Evolutionary conservation across 2,329 filamentous ascomycete genomes (phyloP), one percentile per base, ranked within the genome.

Genomic region (Cladosporium sp.): DNA sequence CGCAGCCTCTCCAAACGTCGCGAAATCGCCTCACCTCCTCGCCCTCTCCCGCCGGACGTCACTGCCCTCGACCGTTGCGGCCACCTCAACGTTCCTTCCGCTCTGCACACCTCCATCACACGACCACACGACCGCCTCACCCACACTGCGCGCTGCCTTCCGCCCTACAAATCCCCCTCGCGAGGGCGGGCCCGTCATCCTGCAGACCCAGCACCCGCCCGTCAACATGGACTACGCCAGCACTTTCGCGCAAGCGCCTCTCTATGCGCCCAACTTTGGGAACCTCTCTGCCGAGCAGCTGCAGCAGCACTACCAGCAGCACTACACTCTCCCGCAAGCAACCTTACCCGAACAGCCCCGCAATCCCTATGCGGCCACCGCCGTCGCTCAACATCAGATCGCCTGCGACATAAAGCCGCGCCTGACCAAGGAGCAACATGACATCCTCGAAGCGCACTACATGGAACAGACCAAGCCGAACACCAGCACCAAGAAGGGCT

Each of bases 401-500:
- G 54, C 59, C 52, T 63, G 66, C 61, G 74, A 77, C 63, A 73
- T 75, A 61, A 77, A 77, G 66, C 74, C 74, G 38, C 72, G 74
- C 55, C 69, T 77, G 42, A 77, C 75, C 56, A 77, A 77, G 63
- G 74, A 77, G 62, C 75, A 78, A 63, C 75, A 77, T 59, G 75
- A 77, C 61, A 72, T 77, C 49, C 70, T 78, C 57, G 75, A 78
- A 63, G 63, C 66, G 35, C 72, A 78, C 55, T 78, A 75, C 59
- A 68, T 70, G 60, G 65, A 69, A 55, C 73, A 77, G 63, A 66
- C 68, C 57, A 78, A 78, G 66, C 75, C 75, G 31, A 75, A 69
- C 58, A 78, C 75, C 35, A 70, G 65, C 61, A 72, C 70, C 38
- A 78, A 78, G 65, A 77, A 76, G 65, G 68, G 69, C 41, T 77